Evolutionary conservation across 768 basidiomycete genomes (phyloP), one percentile per base, ranked within the genome.

Genomic region (Rhodosporidiobolus sp.): DNA sequence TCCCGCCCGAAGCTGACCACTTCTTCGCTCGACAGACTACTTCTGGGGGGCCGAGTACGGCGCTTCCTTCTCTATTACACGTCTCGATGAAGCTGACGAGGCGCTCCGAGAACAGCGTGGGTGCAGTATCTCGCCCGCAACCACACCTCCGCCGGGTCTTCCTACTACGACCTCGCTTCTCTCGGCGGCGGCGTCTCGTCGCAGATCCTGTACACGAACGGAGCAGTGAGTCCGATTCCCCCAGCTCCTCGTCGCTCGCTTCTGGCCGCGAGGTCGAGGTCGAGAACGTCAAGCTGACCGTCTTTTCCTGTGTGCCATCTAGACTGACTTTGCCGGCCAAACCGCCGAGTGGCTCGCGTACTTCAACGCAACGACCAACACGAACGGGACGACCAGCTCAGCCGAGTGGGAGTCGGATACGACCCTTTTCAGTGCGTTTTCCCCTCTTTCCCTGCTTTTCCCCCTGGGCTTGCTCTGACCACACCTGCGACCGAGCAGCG

Each of bases 351-450:
- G 43, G 43, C 22, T 32, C 22, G 45, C 48, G 20, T 66, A 56
- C 45, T 66, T 66, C 55, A 49, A 56, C 30, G 24, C 24, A 24
- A 30, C 38, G 28, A 43, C 38, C 8, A 43, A 14, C 38, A 14
- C 8, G 38, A 43, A 43, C 38, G 38, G 14, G 38, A 43, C 38
- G 38, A 56, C 48, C 28, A 66, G 65, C 45, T 43, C 56, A 28
- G 68, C 63, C 30, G 28, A 63, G 28, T 69, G 68, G 68, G 43
- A 63, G 4, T 45, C 55, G 17, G 55, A 49, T 11, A 38, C 45
- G n/a, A 63, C 62, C 3, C 54, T 69, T 8, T 69, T 69, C 48
- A 63, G 68, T 69, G 55, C 48, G 65, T 45, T 28, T 32, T 50
- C 60, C 11, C 48, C 26, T 30, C 49, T 6, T 16, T 55, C n/a